Base-by-base conservation (phyloP, 768 basidiomycete species). In the Postia placenta region DNA sequence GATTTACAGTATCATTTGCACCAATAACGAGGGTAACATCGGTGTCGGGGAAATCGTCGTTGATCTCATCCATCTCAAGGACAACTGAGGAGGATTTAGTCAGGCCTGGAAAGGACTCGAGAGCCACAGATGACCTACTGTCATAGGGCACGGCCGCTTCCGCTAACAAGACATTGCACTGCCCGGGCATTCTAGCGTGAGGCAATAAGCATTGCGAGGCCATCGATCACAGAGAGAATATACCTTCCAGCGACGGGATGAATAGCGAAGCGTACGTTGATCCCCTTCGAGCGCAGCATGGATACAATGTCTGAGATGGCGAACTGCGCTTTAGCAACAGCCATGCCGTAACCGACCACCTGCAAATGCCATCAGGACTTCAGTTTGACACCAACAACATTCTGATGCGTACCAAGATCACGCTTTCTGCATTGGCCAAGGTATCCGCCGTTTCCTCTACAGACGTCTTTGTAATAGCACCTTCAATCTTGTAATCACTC, bases 1-100 rank as follows among this genome's bases (percentile, higher is more conserved):
- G 90, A 61, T 93, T 93, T 45, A 93, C 91, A 1, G 91, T 93
- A 61, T 93, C 91, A 58, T 93, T 93, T 17, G 91, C 91, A 20
- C 91, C 91, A 54, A 92, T 92, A 54, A 92, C 91, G 17, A 93
- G 78, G 5, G 85, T 87, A n/a, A 93, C 78, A 60, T 93, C 91
- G 0, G 91, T 93, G 28, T 89, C 87, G 45, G 74, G 72, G 65
- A 93, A 93, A 62, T 93, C 91, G 35, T 92, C 88, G 61, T 93
- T 92, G 70, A 93, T 92, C 67, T 93, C 91, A 52, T 93, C 91
- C 91, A 93, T 92, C 68, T 93, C 91, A 50, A 87, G 71, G 35
- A 92, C 89, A 55, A 92, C 90, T 91, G 56, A 23, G 5, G n/a
- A 50, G 48, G 4, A 7, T 24, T 15, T 11, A 4, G 3, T 43